Base-by-base conservation (phyloP, 192 early-diverging fungal species). In the Phycomyces nitens region DNA sequence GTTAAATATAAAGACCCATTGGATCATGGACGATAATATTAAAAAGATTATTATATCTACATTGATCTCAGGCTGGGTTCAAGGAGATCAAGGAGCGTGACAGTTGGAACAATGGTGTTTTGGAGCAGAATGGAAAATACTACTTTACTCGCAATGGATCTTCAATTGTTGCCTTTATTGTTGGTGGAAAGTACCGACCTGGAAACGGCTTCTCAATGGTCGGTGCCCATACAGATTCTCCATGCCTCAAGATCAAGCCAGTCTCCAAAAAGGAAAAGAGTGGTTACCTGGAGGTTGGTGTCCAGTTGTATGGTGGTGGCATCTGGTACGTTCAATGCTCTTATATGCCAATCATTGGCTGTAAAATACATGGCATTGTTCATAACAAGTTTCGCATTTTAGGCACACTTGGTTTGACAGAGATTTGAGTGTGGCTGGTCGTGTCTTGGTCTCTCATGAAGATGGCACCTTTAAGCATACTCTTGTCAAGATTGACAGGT, bases 361-460 rank as follows among this genome's bases (percentile, higher is more conserved):
- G n/a, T n/a, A n/a, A n/a, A n/a, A n/a, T n/a, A 47, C 23, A 65
- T 11, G 23, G 5, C 12, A 27, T 23, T 10, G 56, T 41, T 9
- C 4, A 34, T 23, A 58, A 21, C 14, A 42, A 18, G 15, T 34
- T 3, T 47, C 14, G 21, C 9, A 7, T 43, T 47, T 26, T 73
- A 89, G 89, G 91, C 87, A 96, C 75, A 96, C 97, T 26, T 99
- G 97, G 97, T 99, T 99, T 72, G 97, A 99, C 73, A 89, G 97
- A 67, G 97, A 99, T 77, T 79, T 99, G 62, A 88, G 87, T 71
- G 77, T 99, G 58, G 96, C 97, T 60, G 97, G 97, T 22, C 88
- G 95, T 41, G 93, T 95, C 24, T 76, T 99, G 69, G 84, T 98
- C 51, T 81, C 86, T 54, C 79, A 79, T 22, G 78, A 74, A 24